phyloP scores from a whole-genome alignment of 768 basidiomycete genomes.

The Mycena epipterygia region DNA sequence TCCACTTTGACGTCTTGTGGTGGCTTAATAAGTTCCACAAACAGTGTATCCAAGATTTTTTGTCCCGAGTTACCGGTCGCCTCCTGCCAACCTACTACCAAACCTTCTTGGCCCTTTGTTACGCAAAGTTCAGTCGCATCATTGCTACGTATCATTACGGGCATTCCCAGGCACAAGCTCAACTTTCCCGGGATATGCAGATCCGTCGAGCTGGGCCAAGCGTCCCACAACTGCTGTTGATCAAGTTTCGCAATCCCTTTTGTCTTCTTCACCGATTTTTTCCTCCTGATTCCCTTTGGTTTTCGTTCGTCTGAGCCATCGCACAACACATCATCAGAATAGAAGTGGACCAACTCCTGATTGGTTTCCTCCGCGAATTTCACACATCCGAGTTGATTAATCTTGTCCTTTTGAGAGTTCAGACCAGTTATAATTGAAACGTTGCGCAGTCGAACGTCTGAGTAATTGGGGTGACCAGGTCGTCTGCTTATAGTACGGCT shows the following conservation, averaged over 20 bases:
- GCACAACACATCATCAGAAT: constrained; percentile 31
- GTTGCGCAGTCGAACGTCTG: no score
- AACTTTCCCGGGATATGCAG: constrained; percentile 42
- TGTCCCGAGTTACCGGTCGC: constrained; percentile 23
- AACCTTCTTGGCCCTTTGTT: constrained; percentile 50
- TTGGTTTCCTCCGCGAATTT: no score
- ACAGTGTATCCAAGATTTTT: constrained; percentile 43
- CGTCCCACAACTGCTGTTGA: constrained; percentile 15
- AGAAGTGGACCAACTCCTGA: no score
- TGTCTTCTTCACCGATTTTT: background rate
- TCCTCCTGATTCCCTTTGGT: background rate
- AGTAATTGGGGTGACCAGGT: no score
- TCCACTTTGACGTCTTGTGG: constrained; percentile 39
- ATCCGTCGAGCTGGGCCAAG: background rate
- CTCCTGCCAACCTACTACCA: constrained; percentile 44
- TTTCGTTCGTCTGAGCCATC: background rate
- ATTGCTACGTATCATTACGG: constrained; percentile 50
- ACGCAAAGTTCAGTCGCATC: constrained; percentile 50
- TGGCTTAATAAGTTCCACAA: constrained; percentile 45
- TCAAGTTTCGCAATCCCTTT: background rate
- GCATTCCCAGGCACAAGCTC: constrained; percentile 47
- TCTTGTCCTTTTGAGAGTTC: no score
- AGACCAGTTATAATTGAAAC: no score
- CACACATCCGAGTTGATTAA: no score
- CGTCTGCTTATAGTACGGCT: constrained; percentile 32